phyloP scores from a whole-genome alignment of 805 yeast species.

The Candida odintsovae region DNA sequence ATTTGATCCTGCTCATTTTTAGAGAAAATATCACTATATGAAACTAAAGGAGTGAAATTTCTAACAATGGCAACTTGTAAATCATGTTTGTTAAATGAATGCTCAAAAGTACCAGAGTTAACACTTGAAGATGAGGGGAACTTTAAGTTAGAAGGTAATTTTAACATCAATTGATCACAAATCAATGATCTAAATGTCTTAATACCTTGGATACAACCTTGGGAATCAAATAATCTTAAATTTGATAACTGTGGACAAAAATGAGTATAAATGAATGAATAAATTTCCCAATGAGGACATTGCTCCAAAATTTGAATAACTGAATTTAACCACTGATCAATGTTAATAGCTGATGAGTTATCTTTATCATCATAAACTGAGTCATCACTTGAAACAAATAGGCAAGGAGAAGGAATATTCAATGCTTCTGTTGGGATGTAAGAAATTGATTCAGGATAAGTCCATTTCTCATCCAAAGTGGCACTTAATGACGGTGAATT shows the following conservation, averaged over 20 bases:
- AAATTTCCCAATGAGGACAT: constrained; percentile 65
- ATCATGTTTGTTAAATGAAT: constrained; percentile 46
- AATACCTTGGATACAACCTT: constrained; percentile 31
- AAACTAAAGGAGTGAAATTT: constrained; percentile 54
- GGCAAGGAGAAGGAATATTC: constrained; percentile 30
- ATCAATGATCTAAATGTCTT: constrained; percentile 37
- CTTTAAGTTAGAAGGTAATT: constrained; percentile 36
- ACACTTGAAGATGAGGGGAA: constrained; percentile 29
- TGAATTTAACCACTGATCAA: constrained; percentile 46
- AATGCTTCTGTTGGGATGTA: constrained; percentile 42
- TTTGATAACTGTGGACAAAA: constrained; percentile 67
- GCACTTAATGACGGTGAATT: background rate
- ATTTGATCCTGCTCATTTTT: constrained; percentile 60
- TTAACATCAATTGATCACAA: constrained; percentile 54
- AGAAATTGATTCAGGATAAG: constrained; percentile 49
- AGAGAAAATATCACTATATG: constrained; percentile 49
- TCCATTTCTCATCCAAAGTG: constrained; percentile 39
- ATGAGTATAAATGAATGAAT: constrained; percentile 60
- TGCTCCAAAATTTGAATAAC: constrained; percentile 44
- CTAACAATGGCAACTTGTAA: constrained; percentile 61
- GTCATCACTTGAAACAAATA: constrained; percentile 5
- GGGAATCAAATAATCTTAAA: constrained; percentile 41
- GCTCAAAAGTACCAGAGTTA: background rate
- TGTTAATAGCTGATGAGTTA: constrained; percentile 30
- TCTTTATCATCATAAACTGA: constrained; percentile 18